These are phyloP conservation scores for Cantharellus anzutake DNA, from an alignment of 768 basidiomycete genomes.

Conservation along the genomic window DNA sequence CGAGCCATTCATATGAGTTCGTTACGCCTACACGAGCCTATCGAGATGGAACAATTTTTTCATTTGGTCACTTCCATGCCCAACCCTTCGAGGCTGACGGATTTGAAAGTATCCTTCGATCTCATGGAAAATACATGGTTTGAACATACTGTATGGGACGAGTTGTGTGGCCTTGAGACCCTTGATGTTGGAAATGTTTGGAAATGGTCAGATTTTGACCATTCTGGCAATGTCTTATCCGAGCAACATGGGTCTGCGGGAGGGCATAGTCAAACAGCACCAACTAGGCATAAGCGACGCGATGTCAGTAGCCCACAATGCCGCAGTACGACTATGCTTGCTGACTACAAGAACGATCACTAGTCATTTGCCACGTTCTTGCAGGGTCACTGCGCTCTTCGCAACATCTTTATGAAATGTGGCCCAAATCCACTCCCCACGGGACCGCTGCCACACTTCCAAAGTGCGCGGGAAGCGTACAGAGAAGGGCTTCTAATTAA, in stretches of 20 bases:
- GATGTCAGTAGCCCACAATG: neutral
- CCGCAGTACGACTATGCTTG: neutral
- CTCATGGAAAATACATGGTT: too few species aligned
- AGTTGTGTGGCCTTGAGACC: neutral
- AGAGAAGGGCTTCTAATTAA: neutral
- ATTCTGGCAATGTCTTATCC: neutral
- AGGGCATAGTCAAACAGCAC: neutral
- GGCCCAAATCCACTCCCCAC: neutral
- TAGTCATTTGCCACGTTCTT: neutral
- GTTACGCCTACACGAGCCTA: neutral
- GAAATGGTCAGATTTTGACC: neutral
- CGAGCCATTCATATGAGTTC: neutral
- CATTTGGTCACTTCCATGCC: neutral
- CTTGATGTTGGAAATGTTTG: neutral
- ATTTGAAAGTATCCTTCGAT: neutral
- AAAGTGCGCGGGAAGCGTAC: neutral
- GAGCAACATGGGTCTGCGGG: neutral
- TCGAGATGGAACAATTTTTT: neutral
- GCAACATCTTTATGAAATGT: neutral
- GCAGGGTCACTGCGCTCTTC: neutral
- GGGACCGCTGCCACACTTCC: neutral
- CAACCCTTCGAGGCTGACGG: neutral
- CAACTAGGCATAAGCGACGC: neutral
- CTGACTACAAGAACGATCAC: neutral
- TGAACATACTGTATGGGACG: neutral